Percentiles rank a stretch among this genome's conserved stretches.
These are phyloP conservation scores for Diaporthe batatas DNA, from an alignment of 2,329 filamentous ascomycete species.

Conservation along the genomic window DNA sequence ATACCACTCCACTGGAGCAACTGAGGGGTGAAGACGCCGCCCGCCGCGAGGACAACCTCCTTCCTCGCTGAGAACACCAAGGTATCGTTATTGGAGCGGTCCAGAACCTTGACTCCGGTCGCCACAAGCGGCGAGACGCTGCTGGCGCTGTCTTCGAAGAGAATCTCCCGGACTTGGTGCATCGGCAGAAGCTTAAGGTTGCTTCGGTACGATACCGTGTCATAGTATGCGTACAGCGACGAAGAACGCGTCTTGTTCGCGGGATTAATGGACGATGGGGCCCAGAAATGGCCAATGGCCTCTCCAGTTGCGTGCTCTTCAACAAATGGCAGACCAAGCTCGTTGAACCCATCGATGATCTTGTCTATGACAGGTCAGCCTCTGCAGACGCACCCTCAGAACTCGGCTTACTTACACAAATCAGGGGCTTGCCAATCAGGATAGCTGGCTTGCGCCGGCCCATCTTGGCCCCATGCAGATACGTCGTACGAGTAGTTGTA, in stretches of 20 bases:
- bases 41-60: conserved; percentile 6
- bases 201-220: conserved; percentile 10
- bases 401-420: background rate
- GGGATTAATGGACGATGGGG: conserved; percentile 10
- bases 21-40: conserved; percentile 12
- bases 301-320: conserved; percentile 7
- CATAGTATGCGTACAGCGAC: conserved; percentile 11
- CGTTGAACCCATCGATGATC: conserved; percentile 6
- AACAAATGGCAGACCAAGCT: conserved; percentile 13
- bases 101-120: conserved; percentile 11
- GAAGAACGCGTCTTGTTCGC: conserved; percentile 10
- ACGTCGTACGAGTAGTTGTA: conserved; percentile 28
- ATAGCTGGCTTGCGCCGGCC: conserved; percentile 18
- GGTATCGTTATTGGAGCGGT: conserved; percentile 1
- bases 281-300: conserved; percentile 4
- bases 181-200: conserved; percentile 4
- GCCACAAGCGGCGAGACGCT: conserved; percentile 1
- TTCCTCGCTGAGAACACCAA: conserved; percentile 11
- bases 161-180: conserved; percentile 10
- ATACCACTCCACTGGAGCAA: conserved; percentile 18
- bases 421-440: conserved; percentile 23
- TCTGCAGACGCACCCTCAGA: background rate
- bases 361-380: background rate
- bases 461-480: conserved; percentile 14
- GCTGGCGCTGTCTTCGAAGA: conserved; percentile 11